These are phyloP conservation scores for Caloboletus firmus DNA, from an alignment of 1,284 basidiomycete species.

Conservation along the genomic window DNA sequence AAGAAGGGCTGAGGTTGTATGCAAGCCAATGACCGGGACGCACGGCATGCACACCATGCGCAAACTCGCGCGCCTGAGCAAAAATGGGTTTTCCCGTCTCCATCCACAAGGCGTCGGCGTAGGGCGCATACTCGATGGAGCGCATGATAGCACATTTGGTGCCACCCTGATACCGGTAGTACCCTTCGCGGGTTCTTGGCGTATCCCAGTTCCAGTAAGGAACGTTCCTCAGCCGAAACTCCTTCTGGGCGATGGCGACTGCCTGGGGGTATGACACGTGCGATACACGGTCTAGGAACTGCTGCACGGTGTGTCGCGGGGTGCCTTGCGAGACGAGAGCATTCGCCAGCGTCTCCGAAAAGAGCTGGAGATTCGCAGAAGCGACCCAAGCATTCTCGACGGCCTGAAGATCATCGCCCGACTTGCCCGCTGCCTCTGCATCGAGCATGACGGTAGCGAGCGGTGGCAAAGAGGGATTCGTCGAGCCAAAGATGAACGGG, in stretches of 20 bases:
- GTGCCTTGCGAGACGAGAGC: conserved; percentile 71
- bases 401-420: conserved; percentile 78
- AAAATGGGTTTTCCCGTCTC: conserved; percentile 98
- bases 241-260: conserved; percentile 73
- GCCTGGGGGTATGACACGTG: conserved; percentile 72
- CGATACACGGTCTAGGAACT: conserved; percentile 61
- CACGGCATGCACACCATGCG: conserved; percentile 79
- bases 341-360: conserved; percentile 71
- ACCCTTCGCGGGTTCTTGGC: conserved; percentile 92
- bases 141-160: conserved; percentile 94
- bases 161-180: conserved; percentile 96
- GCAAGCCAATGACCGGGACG: conserved; percentile 90
- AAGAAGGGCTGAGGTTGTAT: conserved; percentile 91
- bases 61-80: conserved; percentile 91
- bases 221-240: conserved; percentile 72
- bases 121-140: conserved; percentile 89
- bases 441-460: conserved; percentile 82
- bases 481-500: conserved; percentile 91
- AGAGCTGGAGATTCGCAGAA: conserved; percentile 78
- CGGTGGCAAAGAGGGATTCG: conserved; percentile 69
- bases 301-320: conserved; percentile 45
- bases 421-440: conserved; percentile 80
- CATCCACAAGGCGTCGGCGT: conserved; percentile 94
- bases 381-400: conserved; percentile 88
- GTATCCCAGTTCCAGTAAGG: conserved; percentile 94